These are phyloP conservation scores for Chlamydomonas sp. DNA, from an alignment of 139 green algal species.

Conservation along the genomic window DNA sequence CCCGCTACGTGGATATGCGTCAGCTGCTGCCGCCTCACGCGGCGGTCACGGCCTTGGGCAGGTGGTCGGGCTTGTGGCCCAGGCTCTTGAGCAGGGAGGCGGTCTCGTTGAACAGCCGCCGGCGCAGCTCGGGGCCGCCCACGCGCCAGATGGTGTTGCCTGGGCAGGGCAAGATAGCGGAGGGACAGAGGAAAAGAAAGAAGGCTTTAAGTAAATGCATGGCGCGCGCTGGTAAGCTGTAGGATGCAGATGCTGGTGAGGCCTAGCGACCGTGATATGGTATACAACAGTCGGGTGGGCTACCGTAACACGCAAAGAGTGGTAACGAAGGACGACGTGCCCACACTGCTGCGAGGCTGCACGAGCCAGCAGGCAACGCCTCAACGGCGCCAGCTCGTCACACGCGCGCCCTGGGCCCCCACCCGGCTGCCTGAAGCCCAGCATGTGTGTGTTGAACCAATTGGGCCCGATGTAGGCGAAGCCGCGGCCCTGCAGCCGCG, in stretches of 20 bases:
- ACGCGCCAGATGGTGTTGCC: conserved; percentile 19
- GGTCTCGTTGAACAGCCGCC: background rate
- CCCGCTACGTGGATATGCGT: too few species aligned
- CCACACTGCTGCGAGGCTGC: background rate
- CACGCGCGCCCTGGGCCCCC: background rate
- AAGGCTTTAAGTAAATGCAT: background rate
- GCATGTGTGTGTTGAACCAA: conserved; percentile 28
- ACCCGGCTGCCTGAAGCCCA: background rate
- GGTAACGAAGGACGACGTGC: background rate
- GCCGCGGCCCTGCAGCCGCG: background rate
- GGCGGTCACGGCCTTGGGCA: background rate
- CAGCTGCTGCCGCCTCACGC: background rate
- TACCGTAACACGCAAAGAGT: too few species aligned
- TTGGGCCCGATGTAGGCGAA: conserved; percentile 25
- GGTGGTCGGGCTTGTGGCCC: background rate
- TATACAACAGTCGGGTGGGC: too few species aligned
- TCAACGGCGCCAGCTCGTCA: background rate
- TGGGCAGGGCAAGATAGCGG: background rate
- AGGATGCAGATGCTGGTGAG: background rate
- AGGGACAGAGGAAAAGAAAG: background rate
- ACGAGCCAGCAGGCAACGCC: background rate
- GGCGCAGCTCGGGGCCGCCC: conserved; percentile 12
- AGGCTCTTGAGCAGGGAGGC: background rate
- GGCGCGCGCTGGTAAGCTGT: background rate
- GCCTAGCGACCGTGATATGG: background rate